These are phyloP conservation scores for Wickerhamomyces sp. DNA, from an alignment of 1,139 yeast species.

Conservation along the genomic window DNA sequence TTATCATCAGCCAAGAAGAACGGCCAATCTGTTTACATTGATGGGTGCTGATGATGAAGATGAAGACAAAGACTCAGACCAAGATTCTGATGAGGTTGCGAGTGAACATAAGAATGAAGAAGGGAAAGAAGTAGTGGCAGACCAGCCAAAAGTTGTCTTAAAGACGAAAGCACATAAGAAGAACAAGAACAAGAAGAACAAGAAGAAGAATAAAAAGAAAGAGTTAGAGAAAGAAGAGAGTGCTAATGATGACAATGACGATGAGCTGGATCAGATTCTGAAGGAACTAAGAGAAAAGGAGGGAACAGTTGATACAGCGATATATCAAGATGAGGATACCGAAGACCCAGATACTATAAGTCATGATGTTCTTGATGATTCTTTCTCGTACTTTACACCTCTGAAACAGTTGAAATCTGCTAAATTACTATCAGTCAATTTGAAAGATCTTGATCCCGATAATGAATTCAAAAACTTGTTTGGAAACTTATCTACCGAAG, in stretches of 20 bases:
- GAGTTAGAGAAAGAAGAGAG: slow-evolving; percentile 11
- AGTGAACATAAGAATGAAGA: slow-evolving; percentile 2
- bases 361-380: slow-evolving; percentile 31
- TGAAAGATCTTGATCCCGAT: slow-evolving; percentile 70
- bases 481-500: slow-evolving; percentile 66
- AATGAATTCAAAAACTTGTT: slow-evolving; percentile 68
- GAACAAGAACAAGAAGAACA: slow-evolving; percentile 16
- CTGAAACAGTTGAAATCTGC: slow-evolving; percentile 30
- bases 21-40: slow-evolving; percentile 21
- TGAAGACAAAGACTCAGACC: neutral
- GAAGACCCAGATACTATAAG: slow-evolving; percentile 29
- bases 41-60: slow-evolving; percentile 18
- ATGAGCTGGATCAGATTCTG: slow-evolving; percentile 33
- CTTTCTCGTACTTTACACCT: slow-evolving; percentile 42
- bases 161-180: slow-evolving; percentile 20
- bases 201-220: slow-evolving; percentile 15
- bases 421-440: slow-evolving; percentile 36
- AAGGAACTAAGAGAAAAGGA: slow-evolving; percentile 19
- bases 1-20: slow-evolving; percentile 20
- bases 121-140: slow-evolving; percentile 11
- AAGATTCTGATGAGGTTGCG: no score
- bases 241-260: slow-evolving; percentile 21
- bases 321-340: slow-evolving; percentile 20
- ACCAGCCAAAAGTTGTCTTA: slow-evolving; percentile 2
- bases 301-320: slow-evolving; percentile 25